Evolutionary conservation across 225 moss, liverwort and hornwort species (phyloP).

Genomic region (Bryum argenteum): DNA sequence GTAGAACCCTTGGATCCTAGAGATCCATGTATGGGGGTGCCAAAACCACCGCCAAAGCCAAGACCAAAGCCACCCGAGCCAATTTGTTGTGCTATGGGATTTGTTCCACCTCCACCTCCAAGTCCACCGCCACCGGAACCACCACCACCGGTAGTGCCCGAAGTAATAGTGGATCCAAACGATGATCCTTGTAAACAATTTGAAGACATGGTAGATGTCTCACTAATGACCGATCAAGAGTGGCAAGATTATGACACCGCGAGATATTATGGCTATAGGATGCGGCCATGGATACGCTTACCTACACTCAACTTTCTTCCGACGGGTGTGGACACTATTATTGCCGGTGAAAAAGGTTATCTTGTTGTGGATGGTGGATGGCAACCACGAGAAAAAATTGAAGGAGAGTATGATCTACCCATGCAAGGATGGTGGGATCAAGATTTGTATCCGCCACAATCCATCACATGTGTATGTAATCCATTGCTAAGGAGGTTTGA

Average conservation of each 20-base stretch:
- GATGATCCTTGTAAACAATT: conserved; percentile 22
- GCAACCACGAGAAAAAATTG: conserved; percentile 40
- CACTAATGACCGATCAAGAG: conserved; percentile 8
- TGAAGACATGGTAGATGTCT: neutral
- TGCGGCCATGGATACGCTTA: conserved; percentile 21
- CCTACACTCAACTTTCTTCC: conserved; percentile 48
- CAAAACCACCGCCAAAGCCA: conserved; percentile 2
- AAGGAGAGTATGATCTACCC: conserved; percentile 39
- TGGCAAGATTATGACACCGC: conserved; percentile 16
- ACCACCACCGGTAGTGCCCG: fast-evolving
- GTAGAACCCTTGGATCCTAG: neutral
- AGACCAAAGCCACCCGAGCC: neutral
- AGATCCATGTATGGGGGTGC: conserved; percentile 34
- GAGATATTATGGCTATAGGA: conserved; percentile 37
- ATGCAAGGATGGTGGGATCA: conserved; percentile 49
- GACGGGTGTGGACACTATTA: conserved; percentile 30
- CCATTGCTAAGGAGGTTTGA: conserved; percentile 42
- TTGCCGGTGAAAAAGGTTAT: conserved; percentile 47
- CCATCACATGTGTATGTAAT: conserved; percentile 49
- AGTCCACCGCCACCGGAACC: fast-evolving
- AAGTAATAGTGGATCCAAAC: neutral
- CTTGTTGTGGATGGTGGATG: conserved; percentile 55
- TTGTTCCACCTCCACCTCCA: neutral
- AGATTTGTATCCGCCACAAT: conserved; percentile 37
- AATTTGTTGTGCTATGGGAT: conserved; percentile 44